These are phyloP conservation scores for Tricholoma terreum DNA, from an alignment of 768 basidiomycete species.

Conservation along the genomic window DNA sequence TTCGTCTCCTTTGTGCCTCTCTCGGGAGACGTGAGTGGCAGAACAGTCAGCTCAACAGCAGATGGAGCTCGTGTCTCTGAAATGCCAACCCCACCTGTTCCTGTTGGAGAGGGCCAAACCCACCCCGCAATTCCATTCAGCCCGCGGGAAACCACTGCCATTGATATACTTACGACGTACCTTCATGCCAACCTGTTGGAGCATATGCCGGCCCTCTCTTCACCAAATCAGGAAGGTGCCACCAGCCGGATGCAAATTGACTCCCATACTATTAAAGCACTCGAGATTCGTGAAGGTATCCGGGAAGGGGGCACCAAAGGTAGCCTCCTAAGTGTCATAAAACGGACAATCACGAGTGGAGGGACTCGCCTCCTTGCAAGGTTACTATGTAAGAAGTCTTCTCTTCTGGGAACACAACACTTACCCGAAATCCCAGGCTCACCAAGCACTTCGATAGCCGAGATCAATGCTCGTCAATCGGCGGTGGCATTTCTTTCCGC, in stretches of 20 bases:
- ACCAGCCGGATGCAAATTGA: slow-evolving; percentile 82
- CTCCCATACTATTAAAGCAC: slow-evolving; percentile 82
- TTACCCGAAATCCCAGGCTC: slow-evolving; percentile 52
- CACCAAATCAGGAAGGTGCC: slow-evolving; percentile 54
- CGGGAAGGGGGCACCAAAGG: slow-evolving; percentile 73
- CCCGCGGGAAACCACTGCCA: slow-evolving; percentile 51
- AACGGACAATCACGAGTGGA: slow-evolving; percentile 73
- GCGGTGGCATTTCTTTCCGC: slow-evolving; percentile 68
- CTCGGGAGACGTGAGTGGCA: slow-evolving; percentile 1
- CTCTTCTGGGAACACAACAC: slow-evolving; percentile 10
- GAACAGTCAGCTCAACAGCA: neutral
- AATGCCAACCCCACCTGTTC: neutral
- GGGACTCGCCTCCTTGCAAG: slow-evolving; percentile 73
- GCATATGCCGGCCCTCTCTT: slow-evolving; percentile 64
- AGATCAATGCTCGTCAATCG: slow-evolving; percentile 74
- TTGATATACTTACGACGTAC: slow-evolving; percentile 61
- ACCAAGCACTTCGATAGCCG: slow-evolving; percentile 70
- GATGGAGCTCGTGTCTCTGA: neutral
- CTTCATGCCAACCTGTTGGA: slow-evolving; percentile 70
- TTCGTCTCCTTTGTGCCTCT: slow-evolving; percentile 49
- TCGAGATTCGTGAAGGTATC: slow-evolving; percentile 77
- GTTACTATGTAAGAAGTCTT: slow-evolving; percentile 69
- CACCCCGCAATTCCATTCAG: slow-evolving; percentile 16
- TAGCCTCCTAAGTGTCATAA: slow-evolving; percentile 70
- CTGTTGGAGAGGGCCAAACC: neutral